phyloP scores from a whole-genome alignment of 352 stramenopile species.

The Globisporangium splendens region DNA sequence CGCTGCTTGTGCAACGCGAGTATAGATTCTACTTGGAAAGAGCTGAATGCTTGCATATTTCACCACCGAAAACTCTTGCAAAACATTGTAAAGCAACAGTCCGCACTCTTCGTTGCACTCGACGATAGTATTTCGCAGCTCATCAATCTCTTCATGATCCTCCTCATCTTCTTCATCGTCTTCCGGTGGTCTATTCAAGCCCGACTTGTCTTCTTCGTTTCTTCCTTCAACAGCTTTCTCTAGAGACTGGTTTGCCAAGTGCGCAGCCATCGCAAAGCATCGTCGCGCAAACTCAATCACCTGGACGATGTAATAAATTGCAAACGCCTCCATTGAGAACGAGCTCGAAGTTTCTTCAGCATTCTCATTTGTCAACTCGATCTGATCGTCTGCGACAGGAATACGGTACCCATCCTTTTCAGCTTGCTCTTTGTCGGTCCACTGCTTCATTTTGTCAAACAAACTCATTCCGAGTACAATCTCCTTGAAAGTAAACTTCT shows the following conservation, averaged over 20 bases:
- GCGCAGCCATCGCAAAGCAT: conserved; percentile 62
- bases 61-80: conserved; percentile 61
- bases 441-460: conserved; percentile 58
- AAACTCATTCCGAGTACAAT: conserved; percentile 36
- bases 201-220: neutral
- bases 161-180: conserved; percentile 13
- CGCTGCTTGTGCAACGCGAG: conserved; percentile 23
- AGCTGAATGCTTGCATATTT: conserved; percentile 24
- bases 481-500: conserved; percentile 28
- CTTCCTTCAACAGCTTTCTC: conserved; percentile 2
- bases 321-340: conserved; percentile 42
- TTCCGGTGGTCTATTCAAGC: no score
- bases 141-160: conserved; percentile 25
- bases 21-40: conserved; percentile 29
- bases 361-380: conserved; percentile 1
- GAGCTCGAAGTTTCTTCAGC: neutral
- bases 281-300: conserved; percentile 62
- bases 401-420: conserved; percentile 18
- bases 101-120: conserved; percentile 76
- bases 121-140: conserved; percentile 31
- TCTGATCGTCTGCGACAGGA: neutral
- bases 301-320: conserved; percentile 39
- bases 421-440: conserved; percentile 27
- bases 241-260: conserved; percentile 23
- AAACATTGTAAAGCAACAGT: conserved; percentile 63